phyloP scores from a whole-genome alignment of 202 grass and related monocot species.

The Brachypodium distachyon region DNA sequence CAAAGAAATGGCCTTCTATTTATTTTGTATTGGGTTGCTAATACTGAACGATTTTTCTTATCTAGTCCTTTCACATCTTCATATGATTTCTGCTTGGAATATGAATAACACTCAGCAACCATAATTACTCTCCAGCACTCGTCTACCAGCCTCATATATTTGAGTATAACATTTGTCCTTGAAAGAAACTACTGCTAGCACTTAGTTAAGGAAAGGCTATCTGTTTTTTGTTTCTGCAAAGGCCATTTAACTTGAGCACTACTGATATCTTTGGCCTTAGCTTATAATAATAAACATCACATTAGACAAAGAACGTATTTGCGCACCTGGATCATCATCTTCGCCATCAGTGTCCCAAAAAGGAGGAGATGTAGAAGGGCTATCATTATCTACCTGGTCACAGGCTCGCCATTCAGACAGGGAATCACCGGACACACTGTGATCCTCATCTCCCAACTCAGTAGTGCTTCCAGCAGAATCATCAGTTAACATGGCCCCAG shows the following conservation, averaged over 20 bases:
- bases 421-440: constrained; percentile 27
- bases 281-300: too few species aligned
- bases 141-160: too few species aligned
- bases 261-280: background rate
- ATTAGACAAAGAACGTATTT: background rate
- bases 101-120: too few species aligned
- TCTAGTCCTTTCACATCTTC: too few species aligned
- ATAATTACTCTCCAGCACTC: too few species aligned
- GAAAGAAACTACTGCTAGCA: background rate
- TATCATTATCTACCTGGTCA: constrained; percentile 62
- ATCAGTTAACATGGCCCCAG: constrained; percentile 29
- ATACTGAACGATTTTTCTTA: too few species aligned
- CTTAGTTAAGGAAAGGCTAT: constrained; percentile 1
- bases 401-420: constrained; percentile 40
- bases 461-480: constrained; percentile 30
- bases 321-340: constrained; percentile 52
- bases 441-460: constrained; percentile 23
- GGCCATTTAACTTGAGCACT: background rate
- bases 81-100: too few species aligned
- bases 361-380: constrained; percentile 62
- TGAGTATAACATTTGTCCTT: too few species aligned
- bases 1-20: too few species aligned
- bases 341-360: constrained; percentile 66
- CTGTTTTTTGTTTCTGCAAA: background rate
- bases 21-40: too few species aligned